Conservation (phyloP, 164 flowering plant species). For the Tetracentron sinense region DNA sequence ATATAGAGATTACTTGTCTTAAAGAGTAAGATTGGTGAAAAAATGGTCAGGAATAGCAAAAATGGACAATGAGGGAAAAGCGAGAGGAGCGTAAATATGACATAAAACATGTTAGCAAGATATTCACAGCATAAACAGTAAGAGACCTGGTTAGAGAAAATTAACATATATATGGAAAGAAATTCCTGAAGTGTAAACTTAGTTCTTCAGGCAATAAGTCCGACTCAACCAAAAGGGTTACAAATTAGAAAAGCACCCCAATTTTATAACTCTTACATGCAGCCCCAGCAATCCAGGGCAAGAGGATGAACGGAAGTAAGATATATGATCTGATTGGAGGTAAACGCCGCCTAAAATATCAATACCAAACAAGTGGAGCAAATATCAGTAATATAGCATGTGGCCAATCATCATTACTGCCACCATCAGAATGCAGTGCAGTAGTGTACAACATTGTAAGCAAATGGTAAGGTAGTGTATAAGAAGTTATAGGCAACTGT, state of each 20-base stretch:
- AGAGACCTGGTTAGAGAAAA: neutral
- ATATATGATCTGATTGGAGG: slow-evolving; percentile 64
- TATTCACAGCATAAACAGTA: neutral
- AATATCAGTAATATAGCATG: slow-evolving; percentile 2
- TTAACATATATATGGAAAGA: neutral
- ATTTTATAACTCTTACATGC: slow-evolving; percentile 49
- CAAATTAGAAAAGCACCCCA: neutral
- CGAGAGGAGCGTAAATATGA: neutral
- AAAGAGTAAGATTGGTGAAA: no score
- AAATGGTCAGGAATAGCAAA: no score
- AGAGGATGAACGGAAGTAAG: slow-evolving; percentile 58
- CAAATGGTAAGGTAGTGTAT: neutral
- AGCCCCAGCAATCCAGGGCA: slow-evolving; percentile 73
- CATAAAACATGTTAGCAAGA: no score
- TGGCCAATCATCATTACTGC: neutral
- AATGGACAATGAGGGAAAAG: no score
- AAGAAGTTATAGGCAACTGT: neutral
- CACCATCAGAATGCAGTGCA: neutral
- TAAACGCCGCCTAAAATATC: slow-evolving; percentile 57
- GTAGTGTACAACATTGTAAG: neutral
- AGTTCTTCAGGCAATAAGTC: neutral
- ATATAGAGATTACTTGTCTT: no score
- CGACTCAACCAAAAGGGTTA: neutral
- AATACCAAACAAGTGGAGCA: slow-evolving; percentile 2
- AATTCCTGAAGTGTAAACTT: neutral